These are phyloP conservation scores for Candida sithepensis DNA, from an alignment of 805 yeast genomes.

Conservation along the genomic window DNA sequence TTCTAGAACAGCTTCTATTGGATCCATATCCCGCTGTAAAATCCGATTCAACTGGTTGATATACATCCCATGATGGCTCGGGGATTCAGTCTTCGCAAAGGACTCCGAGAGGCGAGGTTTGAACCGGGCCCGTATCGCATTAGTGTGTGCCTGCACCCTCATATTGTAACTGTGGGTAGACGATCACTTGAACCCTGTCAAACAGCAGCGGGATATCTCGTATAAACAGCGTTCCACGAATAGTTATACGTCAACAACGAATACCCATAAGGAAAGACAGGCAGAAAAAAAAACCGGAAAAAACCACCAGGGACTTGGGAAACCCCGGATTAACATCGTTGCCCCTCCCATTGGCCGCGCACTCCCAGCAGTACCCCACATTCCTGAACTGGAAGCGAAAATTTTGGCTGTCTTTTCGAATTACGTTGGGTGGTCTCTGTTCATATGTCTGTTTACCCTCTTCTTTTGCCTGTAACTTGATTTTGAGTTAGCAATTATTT, in stretches of 20 bases:
- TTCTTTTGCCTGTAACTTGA: neutral
- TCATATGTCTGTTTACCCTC: neutral
- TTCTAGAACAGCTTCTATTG: neutral
- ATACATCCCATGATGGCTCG: neutral
- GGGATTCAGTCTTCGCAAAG: neutral
- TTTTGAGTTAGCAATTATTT: too few relatives aligned
- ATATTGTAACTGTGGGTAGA: neutral
- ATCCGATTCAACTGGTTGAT: neutral
- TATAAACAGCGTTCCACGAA: too few relatives aligned
- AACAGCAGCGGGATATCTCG: too few relatives aligned
- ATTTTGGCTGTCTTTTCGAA: neutral
- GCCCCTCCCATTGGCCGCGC: slow-evolving; percentile 1
- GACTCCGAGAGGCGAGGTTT: neutral
- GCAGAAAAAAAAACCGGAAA: too few relatives aligned
- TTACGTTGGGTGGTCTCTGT: neutral
- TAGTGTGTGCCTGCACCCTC: neutral
- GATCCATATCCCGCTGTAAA: slow-evolving; percentile 4
- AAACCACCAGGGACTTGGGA: neutral
- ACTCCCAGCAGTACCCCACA: slow-evolving; percentile 3
- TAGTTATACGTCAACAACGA: too few relatives aligned
- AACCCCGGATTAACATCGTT: slow-evolving; percentile 1
- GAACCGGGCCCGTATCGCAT: neutral
- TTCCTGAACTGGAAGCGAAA: slow-evolving; percentile 1
- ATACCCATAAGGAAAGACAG: neutral
- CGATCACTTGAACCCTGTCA: too few relatives aligned